Evolutionary conservation across 441 rosid genomes (phyloP).

Genomic region (Populus hybrid): DNA sequence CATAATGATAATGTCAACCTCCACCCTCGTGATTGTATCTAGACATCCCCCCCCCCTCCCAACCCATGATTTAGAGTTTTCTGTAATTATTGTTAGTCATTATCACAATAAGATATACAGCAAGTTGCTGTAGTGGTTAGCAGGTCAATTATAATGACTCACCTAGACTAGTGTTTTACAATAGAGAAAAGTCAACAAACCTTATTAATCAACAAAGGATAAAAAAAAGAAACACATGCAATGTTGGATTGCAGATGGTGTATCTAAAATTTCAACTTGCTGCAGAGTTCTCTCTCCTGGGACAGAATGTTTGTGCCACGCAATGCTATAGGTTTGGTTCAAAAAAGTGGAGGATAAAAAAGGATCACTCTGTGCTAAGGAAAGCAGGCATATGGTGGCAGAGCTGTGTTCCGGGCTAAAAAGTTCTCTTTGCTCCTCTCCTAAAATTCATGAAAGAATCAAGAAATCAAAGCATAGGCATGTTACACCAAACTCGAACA

Average conservation of each 20-base stretch:
- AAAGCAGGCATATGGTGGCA: not conserved
- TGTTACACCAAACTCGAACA: too few species aligned
- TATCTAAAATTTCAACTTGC: not conserved
- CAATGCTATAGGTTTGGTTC: not conserved
- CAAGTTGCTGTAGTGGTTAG: not conserved
- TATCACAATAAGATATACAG: not conserved
- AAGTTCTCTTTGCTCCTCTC: too few species aligned
- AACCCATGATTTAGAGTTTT: too few species aligned
- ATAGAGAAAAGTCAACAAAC: not conserved
- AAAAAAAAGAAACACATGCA: not conserved
- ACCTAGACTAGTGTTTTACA: not conserved
- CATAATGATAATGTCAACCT: too few species aligned
- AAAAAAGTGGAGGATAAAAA: not conserved
- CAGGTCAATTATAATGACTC: not conserved
- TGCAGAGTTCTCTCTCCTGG: not conserved
- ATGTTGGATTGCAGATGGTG: not conserved
- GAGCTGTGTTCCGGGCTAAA: not conserved
- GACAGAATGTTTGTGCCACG: not conserved
- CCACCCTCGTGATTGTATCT: too few species aligned
- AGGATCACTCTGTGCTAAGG: not conserved
- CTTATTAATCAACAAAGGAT: not conserved
- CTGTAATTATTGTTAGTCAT: not conserved
- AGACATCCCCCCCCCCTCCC: too few species aligned
- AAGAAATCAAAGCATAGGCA: not conserved
- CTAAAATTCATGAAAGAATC: not conserved